These are phyloP conservation scores for Podila horticola DNA, from an alignment of 192 early-diverging fungal genomes.

Conservation along the genomic window DNA sequence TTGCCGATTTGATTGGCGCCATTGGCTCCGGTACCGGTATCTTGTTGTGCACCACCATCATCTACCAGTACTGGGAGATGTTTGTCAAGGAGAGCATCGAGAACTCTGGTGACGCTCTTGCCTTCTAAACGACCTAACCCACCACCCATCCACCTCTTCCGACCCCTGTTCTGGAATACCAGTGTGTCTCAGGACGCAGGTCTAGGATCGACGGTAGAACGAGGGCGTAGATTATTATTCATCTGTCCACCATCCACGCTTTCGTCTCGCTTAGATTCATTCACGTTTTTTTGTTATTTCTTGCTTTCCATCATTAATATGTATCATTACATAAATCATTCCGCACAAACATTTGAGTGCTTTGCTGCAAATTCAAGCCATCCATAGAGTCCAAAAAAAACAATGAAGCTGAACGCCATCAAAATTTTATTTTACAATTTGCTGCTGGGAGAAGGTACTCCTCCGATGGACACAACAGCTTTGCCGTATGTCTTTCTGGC, in stretches of 20 bases:
- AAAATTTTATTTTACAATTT: conserved; percentile 24
- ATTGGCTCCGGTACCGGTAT: conserved; percentile 99
- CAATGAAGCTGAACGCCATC: too few relatives aligned
- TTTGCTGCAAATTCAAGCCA: too few relatives aligned
- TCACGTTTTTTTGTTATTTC: too few relatives aligned
- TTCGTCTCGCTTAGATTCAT: too few relatives aligned
- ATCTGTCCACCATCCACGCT: too few relatives aligned
- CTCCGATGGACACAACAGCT: conserved; percentile 68
- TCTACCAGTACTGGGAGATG: conserved; percentile 98
- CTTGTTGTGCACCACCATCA: conserved; percentile 95
- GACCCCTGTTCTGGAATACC: neutral
- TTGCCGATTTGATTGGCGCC: conserved; percentile 96
- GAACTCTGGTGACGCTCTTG: conserved; percentile 47
- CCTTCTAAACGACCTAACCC: conserved; percentile 12
- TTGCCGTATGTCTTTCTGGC: conserved; percentile 82
- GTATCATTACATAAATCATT: too few relatives aligned
- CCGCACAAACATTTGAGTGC: neutral
- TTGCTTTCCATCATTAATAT: too few relatives aligned
- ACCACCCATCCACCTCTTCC: neutral
- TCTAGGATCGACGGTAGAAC: too few relatives aligned
- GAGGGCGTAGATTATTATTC: too few relatives aligned
- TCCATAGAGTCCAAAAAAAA: too few relatives aligned
- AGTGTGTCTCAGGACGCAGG: too few relatives aligned
- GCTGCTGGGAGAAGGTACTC: conserved; percentile 11
- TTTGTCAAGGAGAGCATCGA: conserved; percentile 93